These are phyloP conservation scores for Aspergillus clavatus DNA, from an alignment of 2,329 filamentous ascomycete genomes.

Conservation along the genomic window DNA sequence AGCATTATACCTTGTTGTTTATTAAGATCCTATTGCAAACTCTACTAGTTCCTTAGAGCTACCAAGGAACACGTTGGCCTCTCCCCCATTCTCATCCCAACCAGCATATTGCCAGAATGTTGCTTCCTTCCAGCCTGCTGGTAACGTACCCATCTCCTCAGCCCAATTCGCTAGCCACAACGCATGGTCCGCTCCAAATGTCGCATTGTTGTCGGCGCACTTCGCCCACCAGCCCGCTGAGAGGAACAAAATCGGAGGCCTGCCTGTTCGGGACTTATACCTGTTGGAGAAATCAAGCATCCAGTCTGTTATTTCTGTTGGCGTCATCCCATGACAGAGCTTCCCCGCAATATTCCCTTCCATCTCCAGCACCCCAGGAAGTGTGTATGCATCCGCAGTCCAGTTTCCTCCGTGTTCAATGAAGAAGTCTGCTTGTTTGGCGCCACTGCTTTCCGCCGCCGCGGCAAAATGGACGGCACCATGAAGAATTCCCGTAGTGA, in stretches of 20 bases:
- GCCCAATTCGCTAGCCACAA: constrained; percentile 12
- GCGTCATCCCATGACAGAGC: constrained; percentile 8
- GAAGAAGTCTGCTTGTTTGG: constrained; percentile 8
- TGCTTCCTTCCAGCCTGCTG: constrained; percentile 6
- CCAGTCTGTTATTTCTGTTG: constrained; percentile 8
- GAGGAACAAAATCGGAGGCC: constrained; percentile 6
- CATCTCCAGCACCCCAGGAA: constrained; percentile 11
- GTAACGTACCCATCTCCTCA: constrained; percentile 8
- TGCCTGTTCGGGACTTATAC: constrained; percentile 3
- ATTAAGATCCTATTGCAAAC: constrained; percentile 6
- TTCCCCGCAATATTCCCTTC: constrained; percentile 11
- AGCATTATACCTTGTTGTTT: too few relatives aligned
- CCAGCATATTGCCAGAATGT: constrained; percentile 9
- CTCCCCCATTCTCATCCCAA: constrained; percentile 4
- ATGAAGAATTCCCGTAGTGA: not conserved
- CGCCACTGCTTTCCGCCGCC: constrained; percentile 7
- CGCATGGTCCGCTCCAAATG: constrained; percentile 5
- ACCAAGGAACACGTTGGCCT: constrained; percentile 11
- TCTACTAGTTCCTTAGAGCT: not conserved
- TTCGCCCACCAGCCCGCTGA: constrained; percentile 8
- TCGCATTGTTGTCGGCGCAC: constrained; percentile 6
- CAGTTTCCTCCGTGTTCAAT: constrained; percentile 9
- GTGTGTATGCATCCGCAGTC: constrained; percentile 5
- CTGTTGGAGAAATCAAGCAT: constrained; percentile 7
- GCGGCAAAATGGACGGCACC: constrained; percentile 10